Evolutionary conservation across 306 rosid species (phyloP).

Genomic region (Dalbergia cochinchinensis): DNA sequence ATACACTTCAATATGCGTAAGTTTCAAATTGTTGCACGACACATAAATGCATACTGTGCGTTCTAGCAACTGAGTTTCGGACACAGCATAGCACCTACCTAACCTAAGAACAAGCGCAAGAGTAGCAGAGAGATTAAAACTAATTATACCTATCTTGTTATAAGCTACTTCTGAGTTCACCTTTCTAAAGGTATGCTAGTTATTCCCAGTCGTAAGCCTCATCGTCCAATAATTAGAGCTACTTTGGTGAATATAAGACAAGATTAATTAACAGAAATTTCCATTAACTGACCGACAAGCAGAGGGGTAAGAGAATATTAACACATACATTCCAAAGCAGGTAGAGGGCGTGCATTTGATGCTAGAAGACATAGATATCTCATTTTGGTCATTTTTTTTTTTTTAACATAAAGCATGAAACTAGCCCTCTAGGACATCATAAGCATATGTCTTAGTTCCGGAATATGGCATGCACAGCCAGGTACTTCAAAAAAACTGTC

Average conservation of each 20-base stretch:
- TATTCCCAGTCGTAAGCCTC: not conserved
- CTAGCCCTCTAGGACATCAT: slow-evolving; percentile 43
- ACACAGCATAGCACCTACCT: too few relatives aligned
- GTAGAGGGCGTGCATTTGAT: slow-evolving; percentile 29
- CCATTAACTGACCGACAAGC: not conserved
- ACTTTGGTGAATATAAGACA: too few relatives aligned
- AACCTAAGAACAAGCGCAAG: too few relatives aligned
- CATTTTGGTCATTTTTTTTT: slow-evolving; percentile 24
- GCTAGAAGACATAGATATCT: slow-evolving; percentile 36
- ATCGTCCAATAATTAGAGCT: not conserved
- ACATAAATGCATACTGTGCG: too few relatives aligned
- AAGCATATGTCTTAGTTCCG: slow-evolving; percentile 36
- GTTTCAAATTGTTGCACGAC: too few relatives aligned
- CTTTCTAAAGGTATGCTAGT: not conserved
- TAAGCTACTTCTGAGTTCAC: too few relatives aligned
- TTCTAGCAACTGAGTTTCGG: too few relatives aligned
- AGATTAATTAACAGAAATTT: not conserved
- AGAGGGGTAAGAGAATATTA: slow-evolving; percentile 14
- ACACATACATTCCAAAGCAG: slow-evolving; percentile 36
- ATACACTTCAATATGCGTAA: too few relatives aligned
- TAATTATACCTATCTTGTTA: too few relatives aligned
- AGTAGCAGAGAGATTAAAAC: too few relatives aligned
- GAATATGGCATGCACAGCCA: slow-evolving; percentile 53
- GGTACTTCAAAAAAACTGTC: slow-evolving; percentile 53
- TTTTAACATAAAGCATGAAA: slow-evolving; percentile 47